phyloP scores from a whole-genome alignment of 495 filamentous ascomycete genomes.

The Penicillium manginii region DNA sequence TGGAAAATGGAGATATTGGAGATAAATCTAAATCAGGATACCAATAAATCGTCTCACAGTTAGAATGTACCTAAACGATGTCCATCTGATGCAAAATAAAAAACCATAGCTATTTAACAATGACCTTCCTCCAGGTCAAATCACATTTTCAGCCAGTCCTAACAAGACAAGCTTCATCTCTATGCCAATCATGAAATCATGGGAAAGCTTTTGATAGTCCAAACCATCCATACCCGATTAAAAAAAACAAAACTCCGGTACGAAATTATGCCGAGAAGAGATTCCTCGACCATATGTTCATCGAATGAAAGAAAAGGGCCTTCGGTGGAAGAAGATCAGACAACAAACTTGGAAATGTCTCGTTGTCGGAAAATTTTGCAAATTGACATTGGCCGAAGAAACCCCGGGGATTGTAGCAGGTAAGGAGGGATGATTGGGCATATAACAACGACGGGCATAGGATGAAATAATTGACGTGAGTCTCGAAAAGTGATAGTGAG shows the following conservation, averaged over 20 bases:
- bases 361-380: neutral
- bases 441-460: neutral
- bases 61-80: constrained; percentile 3
- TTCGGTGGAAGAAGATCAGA: constrained; percentile 5
- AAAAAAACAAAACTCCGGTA: constrained; percentile 20
- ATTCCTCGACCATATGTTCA: constrained; percentile 12
- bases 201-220: constrained; percentile 30
- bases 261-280: constrained; percentile 26
- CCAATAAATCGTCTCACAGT: constrained; percentile 1
- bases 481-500: neutral
- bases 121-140: constrained; percentile 9
- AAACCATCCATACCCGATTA: constrained; percentile 13
- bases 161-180: constrained; percentile 19
- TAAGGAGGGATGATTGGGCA: neutral
- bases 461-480: constrained; percentile 1
- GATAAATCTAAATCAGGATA: neutral
- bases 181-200: constrained; percentile 27
- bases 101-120: constrained; percentile 15
- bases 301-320: constrained; percentile 3
- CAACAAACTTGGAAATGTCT: neutral
- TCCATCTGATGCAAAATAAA: constrained; percentile 13
- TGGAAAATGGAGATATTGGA: neutral
- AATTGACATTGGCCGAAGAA: neutral
- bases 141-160: constrained; percentile 3
- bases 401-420: neutral